Evolutionary conservation across 768 basidiomycete genomes (phyloP).

Genomic region (Crepidotus variabilis): DNA sequence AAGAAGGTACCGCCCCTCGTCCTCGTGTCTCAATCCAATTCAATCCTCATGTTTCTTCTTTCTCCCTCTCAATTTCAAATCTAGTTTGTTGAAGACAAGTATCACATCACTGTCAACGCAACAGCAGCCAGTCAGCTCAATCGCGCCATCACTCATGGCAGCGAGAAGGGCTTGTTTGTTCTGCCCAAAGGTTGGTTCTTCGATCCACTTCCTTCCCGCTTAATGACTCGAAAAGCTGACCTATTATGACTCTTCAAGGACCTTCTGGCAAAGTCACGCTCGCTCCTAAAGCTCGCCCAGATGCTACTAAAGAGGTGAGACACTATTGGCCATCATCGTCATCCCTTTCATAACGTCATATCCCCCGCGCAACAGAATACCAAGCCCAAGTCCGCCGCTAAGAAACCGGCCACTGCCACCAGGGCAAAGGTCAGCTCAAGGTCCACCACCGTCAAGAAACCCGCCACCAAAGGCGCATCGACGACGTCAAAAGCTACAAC

Average conservation of each 20-base stretch:
- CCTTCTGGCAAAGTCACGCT: constrained; percentile 53
- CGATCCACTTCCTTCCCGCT: constrained; percentile 1
- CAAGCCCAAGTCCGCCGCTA: constrained; percentile 41
- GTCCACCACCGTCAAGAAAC: constrained; percentile 19
- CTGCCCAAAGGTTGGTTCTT: constrained; percentile 43
- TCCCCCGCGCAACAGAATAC: constrained; percentile 30
- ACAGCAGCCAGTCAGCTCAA: constrained; percentile 71
- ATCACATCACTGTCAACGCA: constrained; percentile 73
- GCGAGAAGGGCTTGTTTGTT: constrained; percentile 43
- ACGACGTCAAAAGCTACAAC: constrained; percentile 23
- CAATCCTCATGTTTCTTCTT: constrained; percentile 6
- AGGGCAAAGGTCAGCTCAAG: constrained; percentile 16
- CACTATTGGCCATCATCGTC: not conserved
- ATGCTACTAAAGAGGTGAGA: constrained; percentile 50
- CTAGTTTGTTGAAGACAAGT: constrained; percentile 80
- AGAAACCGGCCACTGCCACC: constrained; percentile 26
- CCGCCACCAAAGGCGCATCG: constrained; percentile 24
- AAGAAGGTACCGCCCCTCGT: constrained; percentile 55
- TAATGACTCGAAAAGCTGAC: constrained; percentile 2
- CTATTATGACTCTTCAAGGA: constrained; percentile 16
- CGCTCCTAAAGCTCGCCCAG: constrained; percentile 58
- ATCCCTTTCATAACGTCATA: constrained; percentile 6
- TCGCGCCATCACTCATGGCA: constrained; percentile 65
- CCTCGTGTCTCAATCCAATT: constrained; percentile 9
- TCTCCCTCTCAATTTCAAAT: constrained; percentile 10